These are phyloP conservation scores for Passalora sequoiae DNA, from an alignment of 2,329 filamentous ascomycete genomes.

Conservation along the genomic window DNA sequence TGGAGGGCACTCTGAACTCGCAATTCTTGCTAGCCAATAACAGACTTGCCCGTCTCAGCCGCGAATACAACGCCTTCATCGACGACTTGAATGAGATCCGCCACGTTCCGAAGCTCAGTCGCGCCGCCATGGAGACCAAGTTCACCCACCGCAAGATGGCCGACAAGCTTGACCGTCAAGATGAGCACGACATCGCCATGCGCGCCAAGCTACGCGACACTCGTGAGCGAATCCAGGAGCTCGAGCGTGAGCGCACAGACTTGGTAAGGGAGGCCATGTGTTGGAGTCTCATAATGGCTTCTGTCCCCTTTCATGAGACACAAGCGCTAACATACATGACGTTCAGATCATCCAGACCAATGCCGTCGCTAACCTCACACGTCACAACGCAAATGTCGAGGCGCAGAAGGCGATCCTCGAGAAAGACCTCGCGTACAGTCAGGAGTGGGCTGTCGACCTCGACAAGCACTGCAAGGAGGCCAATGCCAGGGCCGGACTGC, in stretches of 20 bases:
- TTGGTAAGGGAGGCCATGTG: no score
- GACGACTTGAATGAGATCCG: slow-evolving; percentile 11
- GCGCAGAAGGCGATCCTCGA: neutral
- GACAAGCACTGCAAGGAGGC: neutral
- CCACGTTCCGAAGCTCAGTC: slow-evolving; percentile 9
- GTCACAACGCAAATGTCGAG: neutral
- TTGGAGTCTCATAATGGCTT: no score
- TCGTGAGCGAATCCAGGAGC: slow-evolving; percentile 6
- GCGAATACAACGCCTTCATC: slow-evolving; percentile 11
- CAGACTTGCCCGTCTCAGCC: slow-evolving; percentile 9
- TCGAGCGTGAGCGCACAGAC: slow-evolving; percentile 8
- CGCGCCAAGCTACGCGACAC: slow-evolving; percentile 6
- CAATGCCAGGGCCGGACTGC: neutral
- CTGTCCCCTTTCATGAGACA: no score
- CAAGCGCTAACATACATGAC: no score
- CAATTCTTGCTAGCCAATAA: slow-evolving; percentile 17
- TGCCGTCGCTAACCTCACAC: neutral
- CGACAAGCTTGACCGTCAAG: slow-evolving; percentile 6
- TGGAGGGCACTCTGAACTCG: slow-evolving; percentile 9
- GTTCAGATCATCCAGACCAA: no score
- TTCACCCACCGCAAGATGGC: slow-evolving; percentile 7
- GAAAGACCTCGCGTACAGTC: neutral
- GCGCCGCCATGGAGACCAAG: slow-evolving; percentile 3
- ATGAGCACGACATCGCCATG: neutral
- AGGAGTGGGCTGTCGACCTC: neutral